Evolutionary conservation across 2,329 filamentous ascomycete species (phyloP).

Genomic region (Colletotrichum chlorophyti): DNA sequence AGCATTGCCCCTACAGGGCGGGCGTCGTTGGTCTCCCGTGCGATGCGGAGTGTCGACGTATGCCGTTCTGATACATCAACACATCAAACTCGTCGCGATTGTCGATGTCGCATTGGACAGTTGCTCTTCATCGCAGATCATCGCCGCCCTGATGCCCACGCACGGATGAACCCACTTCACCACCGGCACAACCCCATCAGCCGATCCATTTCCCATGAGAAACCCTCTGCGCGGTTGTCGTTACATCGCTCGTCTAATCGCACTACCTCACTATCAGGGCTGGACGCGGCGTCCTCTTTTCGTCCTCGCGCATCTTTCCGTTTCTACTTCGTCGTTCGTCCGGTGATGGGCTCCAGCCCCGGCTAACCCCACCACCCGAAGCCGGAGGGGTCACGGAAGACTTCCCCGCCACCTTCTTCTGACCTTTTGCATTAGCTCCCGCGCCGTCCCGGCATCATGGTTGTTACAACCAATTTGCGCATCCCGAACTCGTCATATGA

Average conservation of each 20-base stretch:
- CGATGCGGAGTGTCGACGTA: too few species aligned
- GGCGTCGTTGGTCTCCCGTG: neutral
- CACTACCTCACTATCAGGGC: slow-evolving; percentile 10
- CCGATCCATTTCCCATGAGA: neutral
- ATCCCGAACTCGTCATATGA: neutral
- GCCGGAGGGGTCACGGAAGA: neutral
- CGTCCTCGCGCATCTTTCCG: neutral
- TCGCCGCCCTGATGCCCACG: slow-evolving; percentile 13
- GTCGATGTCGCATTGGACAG: neutral
- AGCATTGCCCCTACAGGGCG: too few species aligned
- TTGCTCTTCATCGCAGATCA: neutral
- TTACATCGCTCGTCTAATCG: slow-evolving; percentile 18
- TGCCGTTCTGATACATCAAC: neutral
- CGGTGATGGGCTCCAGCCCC: neutral
- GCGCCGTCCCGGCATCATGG: slow-evolving; percentile 19
- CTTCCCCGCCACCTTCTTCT: slow-evolving; percentile 4
- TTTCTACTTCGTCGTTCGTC: neutral
- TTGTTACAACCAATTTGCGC: neutral
- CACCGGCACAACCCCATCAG: neutral
- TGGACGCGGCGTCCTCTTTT: slow-evolving; percentile 1
- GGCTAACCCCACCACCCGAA: neutral
- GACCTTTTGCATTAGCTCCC: slow-evolving; percentile 23
- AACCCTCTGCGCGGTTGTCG: neutral
- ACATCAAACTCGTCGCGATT: neutral
- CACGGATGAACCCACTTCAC: neutral